Percentiles rank a stretch among this genome's conserved stretches.
Conservation (phyloP, 1,284 basidiomycete genomes). For the Cryptococcus hybrid region DNA sequence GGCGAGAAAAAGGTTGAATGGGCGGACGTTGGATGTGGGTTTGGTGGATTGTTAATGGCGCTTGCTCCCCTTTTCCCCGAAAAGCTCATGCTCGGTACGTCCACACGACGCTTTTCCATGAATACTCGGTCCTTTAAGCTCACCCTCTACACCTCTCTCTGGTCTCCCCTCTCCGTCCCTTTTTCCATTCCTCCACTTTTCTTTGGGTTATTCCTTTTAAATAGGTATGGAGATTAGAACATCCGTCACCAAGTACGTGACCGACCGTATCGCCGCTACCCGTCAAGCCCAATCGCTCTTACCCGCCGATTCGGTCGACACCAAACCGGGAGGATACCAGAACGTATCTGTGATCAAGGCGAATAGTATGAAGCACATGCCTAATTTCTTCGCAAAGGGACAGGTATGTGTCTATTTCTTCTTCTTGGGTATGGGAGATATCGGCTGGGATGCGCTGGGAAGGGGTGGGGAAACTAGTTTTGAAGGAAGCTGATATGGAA, state of each 20-base stretch:
- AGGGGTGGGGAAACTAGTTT: neutral
- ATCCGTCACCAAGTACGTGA: slow-evolving; percentile 94
- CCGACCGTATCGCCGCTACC: slow-evolving; percentile 87
- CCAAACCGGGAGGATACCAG: slow-evolving; percentile 63
- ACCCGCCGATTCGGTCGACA: slow-evolving; percentile 17
- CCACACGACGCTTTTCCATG: neutral
- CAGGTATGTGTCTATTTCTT: slow-evolving; percentile 55
- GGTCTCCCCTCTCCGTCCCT: neutral
- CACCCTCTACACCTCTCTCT: neutral
- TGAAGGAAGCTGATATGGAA: neutral
- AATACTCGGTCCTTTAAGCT: too few species aligned
- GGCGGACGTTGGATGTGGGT: slow-evolving; percentile 97
- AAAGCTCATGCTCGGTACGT: slow-evolving; percentile 87
- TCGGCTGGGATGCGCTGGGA: too few species aligned
- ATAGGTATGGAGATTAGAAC: slow-evolving; percentile 95
- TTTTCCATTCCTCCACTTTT: neutral
- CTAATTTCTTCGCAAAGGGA: slow-evolving; percentile 91
- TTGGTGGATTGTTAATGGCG: slow-evolving; percentile 88
- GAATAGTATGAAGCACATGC: slow-evolving; percentile 98
- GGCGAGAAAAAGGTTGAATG: slow-evolving; percentile 67
- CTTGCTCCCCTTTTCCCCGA: slow-evolving; percentile 87
- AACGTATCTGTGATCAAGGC: slow-evolving; percentile 94
- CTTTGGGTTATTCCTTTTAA: neutral
- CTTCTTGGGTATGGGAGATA: too few species aligned
- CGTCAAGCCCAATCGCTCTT: slow-evolving; percentile 58